These are phyloP conservation scores for Saxispiralis lemnorum DNA, from an alignment of 495 filamentous ascomycete genomes.

Conservation along the genomic window DNA sequence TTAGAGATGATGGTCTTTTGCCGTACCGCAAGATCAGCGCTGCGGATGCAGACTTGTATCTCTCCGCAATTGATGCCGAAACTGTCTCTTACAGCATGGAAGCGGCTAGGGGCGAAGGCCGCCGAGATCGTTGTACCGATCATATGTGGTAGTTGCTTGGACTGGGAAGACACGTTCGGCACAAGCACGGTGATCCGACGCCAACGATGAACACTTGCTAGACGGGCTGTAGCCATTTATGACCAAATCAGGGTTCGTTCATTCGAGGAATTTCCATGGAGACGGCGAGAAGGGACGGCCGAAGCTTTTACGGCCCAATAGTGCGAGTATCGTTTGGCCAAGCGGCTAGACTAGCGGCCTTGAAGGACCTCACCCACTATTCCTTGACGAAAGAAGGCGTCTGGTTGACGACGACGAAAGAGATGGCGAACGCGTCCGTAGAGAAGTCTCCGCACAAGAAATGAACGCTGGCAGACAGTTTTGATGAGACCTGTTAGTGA, in stretches of 20 bases:
- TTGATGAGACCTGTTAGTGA: too few relatives aligned
- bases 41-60: too few relatives aligned
- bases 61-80: too few relatives aligned
- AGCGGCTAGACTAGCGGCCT: constrained; percentile 25
- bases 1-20: too few relatives aligned
- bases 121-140: too few relatives aligned
- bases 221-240: constrained; percentile 1
- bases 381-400: constrained; percentile 26
- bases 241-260: constrained; percentile 12
- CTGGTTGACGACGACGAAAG: constrained; percentile 30
- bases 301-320: constrained; percentile 24
- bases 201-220: too few relatives aligned
- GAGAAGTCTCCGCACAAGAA: constrained; percentile 28
- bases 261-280: constrained; percentile 17
- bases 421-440: constrained; percentile 28
- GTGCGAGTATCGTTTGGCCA: constrained; percentile 28
- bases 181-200: too few relatives aligned
- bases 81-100: too few relatives aligned
- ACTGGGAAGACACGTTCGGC: too few relatives aligned
- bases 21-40: too few relatives aligned
- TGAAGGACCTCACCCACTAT: constrained; percentile 31
- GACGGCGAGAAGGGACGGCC: constrained; percentile 22
- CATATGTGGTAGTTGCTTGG: too few relatives aligned
- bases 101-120: too few relatives aligned
- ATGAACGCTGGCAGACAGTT: constrained; percentile 10